Percentiles rank a stretch among this genome's conserved stretches.
Evolutionary conservation across 192 early-diverging fungal genomes (phyloP).

Genomic region (Dissophora ornata): DNA sequence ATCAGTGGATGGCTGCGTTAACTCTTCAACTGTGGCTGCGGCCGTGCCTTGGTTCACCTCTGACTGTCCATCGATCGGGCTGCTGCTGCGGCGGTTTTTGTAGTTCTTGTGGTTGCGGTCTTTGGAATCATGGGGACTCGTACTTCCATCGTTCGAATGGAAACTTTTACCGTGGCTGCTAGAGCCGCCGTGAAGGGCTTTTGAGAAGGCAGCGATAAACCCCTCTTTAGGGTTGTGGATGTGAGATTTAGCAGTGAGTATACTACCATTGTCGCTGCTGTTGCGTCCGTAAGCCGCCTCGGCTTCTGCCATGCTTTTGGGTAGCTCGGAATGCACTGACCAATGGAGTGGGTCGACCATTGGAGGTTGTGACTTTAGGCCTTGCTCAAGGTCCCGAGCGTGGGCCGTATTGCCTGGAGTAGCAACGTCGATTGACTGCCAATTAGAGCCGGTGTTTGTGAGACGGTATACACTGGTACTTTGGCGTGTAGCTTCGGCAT

Average conservation of each 20-base stretch:
- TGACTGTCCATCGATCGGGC: neutral
- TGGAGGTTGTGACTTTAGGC: neutral
- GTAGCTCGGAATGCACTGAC: neutral
- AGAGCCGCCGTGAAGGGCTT: slow-evolving; percentile 13
- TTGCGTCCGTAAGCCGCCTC: neutral
- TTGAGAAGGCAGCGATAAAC: slow-evolving; percentile 21
- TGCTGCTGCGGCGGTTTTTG: no score
- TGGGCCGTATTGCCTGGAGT: neutral
- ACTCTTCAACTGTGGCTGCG: slow-evolving; percentile 15
- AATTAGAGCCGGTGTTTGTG: neutral
- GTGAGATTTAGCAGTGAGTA: neutral
- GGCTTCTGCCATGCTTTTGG: neutral
- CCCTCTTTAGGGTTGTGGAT: slow-evolving; percentile 32
- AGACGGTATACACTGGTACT: neutral
- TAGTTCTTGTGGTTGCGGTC: neutral
- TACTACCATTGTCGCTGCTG: neutral
- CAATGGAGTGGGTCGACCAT: neutral
- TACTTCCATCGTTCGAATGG: neutral
- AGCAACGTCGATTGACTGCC: neutral
- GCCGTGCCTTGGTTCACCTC: neutral
- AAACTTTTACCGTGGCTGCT: neutral
- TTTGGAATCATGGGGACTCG: neutral
- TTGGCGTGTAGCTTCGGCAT: neutral
- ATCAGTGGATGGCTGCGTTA: slow-evolving; percentile 8
- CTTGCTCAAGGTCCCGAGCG: neutral